Evolutionary conservation across 1,284 basidiomycete genomes (phyloP).

Genomic region (Fomitopsis betulina): DNA sequence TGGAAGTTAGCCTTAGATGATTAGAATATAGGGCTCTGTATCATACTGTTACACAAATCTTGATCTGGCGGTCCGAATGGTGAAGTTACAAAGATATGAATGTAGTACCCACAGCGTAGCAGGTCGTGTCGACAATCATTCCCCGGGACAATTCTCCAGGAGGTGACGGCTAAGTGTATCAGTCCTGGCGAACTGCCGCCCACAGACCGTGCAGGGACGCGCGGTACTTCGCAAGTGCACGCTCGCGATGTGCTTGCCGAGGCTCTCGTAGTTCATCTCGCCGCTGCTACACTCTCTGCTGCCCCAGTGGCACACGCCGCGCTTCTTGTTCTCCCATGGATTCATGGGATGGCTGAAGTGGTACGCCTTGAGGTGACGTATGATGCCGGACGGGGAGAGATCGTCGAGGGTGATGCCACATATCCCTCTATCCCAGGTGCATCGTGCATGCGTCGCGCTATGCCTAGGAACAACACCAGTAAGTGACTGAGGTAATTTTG

Average conservation of each 20-base stretch:
- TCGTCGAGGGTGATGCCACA: slow-evolving; percentile 1
- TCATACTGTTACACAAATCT: no score
- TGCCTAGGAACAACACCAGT: neutral
- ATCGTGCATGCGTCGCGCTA: neutral
- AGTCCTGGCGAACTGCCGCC: neutral
- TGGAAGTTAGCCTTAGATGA: no score
- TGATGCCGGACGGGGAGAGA: neutral
- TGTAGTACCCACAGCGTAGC: neutral
- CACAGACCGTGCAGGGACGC: neutral
- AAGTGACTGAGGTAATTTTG: no score
- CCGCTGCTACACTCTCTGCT: neutral
- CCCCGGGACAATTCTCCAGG: neutral
- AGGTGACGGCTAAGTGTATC: slow-evolving; percentile 4
- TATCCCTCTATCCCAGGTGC: neutral
- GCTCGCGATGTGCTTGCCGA: slow-evolving; percentile 4
- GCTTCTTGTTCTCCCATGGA: slow-evolving; percentile 2
- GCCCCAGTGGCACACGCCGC: slow-evolving; percentile 2
- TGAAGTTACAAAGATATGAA: neutral
- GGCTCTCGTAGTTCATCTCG: slow-evolving; percentile 4
- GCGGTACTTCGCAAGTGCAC: slow-evolving; percentile 3
- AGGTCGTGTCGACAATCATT: neutral
- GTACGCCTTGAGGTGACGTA: neutral
- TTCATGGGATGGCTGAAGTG: neutral
- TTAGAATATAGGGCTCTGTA: no score
- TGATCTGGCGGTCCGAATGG: no score